Evolutionary conservation across 345 rosid species (phyloP).

Genomic region (Bruguiera sexangula): DNA sequence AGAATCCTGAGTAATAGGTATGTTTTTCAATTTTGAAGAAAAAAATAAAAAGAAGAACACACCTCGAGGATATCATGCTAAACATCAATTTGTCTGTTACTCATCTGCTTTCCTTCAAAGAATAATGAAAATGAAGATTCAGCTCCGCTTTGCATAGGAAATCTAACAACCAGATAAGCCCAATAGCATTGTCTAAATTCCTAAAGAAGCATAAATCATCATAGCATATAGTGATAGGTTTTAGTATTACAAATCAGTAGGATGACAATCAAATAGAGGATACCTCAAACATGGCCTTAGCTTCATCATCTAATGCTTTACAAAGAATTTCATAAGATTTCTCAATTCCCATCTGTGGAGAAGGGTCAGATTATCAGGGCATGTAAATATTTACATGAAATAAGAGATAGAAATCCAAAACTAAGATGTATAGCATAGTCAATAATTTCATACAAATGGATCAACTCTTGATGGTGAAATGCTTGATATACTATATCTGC

Average conservation of each 20-base stretch:
- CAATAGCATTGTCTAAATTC: neutral
- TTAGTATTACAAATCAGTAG: neutral
- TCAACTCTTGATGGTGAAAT: slow-evolving; percentile 78
- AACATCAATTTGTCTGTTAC: no score
- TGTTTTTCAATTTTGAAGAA: no score
- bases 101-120: no score
- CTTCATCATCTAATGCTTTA: slow-evolving; percentile 70
- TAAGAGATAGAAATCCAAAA: neutral
- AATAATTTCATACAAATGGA: slow-evolving; percentile 46
- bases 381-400: slow-evolving; percentile 1
- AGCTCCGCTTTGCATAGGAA: no score
- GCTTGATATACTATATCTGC: slow-evolving; percentile 71
- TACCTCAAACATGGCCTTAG: slow-evolving; percentile 67
- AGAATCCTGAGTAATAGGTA: no score
- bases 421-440: neutral
- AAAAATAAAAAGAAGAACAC: no score
- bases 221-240: no score
- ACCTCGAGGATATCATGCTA: no score
- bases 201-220: neutral
- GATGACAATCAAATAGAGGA: neutral
- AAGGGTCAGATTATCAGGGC: neutral
- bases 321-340: slow-evolving; percentile 84
- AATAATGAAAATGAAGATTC: no score
- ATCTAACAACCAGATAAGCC: no score
- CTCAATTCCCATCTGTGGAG: slow-evolving; percentile 43